A percentile compares a stretch with the other conserved stretches of the same genome.
Evolutionary conservation across 176 grass and related monocot species (phyloP).

Genomic region (Zea luxurians): DNA sequence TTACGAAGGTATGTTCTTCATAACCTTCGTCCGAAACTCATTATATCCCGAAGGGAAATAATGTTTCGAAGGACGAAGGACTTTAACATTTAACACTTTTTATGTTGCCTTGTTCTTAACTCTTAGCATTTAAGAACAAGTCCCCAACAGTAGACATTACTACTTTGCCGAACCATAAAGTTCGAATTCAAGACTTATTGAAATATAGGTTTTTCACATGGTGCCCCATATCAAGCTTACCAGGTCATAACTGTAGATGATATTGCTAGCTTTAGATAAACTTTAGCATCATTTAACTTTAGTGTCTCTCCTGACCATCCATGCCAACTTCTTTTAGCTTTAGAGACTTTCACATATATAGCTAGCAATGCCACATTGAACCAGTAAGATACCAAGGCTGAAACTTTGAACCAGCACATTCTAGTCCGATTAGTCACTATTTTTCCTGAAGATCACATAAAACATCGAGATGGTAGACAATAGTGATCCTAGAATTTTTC

Average conservation of each 20-base stretch:
- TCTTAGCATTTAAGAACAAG: too few species aligned
- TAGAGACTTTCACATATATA: slow-evolving; percentile 69
- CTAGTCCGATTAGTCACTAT: too few species aligned
- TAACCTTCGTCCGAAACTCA: too few species aligned
- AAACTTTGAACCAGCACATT: slow-evolving; percentile 55
- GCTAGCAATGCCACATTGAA: slow-evolving; percentile 66
- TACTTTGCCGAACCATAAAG: background rate
- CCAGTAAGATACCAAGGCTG: slow-evolving; percentile 81
- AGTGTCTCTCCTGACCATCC: slow-evolving; percentile 58
- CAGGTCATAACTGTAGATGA: slow-evolving; percentile 90
- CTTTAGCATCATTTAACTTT: slow-evolving; percentile 50
- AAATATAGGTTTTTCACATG: background rate
- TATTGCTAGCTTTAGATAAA: slow-evolving; percentile 78
- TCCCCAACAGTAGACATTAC: background rate
- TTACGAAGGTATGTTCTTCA: too few species aligned
- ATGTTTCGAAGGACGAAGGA: too few species aligned
- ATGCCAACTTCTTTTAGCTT: slow-evolving; percentile 52
- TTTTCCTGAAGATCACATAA: too few species aligned
- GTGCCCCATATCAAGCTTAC: slow-evolving; percentile 44
- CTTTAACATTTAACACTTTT: too few species aligned
- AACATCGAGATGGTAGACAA: too few species aligned
- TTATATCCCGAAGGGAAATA: too few species aligned
- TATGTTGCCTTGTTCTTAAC: too few species aligned
- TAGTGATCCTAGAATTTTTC: too few species aligned
- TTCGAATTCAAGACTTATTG: background rate